phyloP scores from a whole-genome alignment of 1,284 basidiomycete species.

The Ceratobasidium sp. region DNA sequence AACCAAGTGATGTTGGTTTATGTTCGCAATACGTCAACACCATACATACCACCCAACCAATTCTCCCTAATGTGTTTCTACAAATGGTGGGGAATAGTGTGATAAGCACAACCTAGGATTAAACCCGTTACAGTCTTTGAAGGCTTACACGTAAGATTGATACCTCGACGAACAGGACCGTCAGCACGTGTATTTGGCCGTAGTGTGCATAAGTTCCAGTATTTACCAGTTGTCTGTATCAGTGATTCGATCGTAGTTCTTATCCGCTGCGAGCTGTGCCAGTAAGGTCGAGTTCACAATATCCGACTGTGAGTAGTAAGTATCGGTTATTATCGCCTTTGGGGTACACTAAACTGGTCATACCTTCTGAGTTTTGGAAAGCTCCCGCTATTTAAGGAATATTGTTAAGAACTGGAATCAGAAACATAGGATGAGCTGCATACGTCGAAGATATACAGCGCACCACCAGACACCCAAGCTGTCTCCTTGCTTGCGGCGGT shows the following conservation, averaged over 20 bases:
- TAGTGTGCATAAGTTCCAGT: not conserved
- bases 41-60: not conserved
- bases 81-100: not conserved
- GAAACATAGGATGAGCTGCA: not conserved
- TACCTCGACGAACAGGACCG: not conserved
- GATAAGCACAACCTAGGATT: not conserved
- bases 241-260: not conserved
- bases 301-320: not conserved
- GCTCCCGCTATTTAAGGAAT: not conserved
- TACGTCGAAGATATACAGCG: conserved; percentile 7
- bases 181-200: not conserved
- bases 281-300: not conserved
- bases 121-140: not conserved
- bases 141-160: not conserved
- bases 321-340: not conserved
- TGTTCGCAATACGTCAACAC: not conserved
- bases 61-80: not conserved
- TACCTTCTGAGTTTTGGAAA: not conserved
- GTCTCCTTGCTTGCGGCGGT: not conserved
- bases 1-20: not conserved
- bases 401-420: not conserved
- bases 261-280: not conserved
- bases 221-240: not conserved
- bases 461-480: not conserved
- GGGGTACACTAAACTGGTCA: not conserved